phyloP scores from a whole-genome alignment of 1,284 basidiomycete genomes.

The Malassezia pachydermatis region DNA sequence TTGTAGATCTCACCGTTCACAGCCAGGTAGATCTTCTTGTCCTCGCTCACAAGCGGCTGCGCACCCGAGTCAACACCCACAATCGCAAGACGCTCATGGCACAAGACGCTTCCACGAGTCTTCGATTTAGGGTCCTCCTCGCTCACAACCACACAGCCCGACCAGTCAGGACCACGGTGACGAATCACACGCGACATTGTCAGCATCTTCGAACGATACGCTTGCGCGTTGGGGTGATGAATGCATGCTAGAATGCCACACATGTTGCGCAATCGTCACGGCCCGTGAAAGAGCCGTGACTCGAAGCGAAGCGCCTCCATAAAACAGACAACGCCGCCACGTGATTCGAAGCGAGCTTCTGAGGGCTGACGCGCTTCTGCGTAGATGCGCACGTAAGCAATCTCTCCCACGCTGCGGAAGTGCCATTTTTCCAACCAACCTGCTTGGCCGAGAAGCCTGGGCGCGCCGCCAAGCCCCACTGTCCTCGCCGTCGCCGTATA shows the following conservation, averaged over 20 bases:
- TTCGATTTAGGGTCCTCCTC: conserved; percentile 19
- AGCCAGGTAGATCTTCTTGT: conserved; percentile 73
- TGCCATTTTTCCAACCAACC: no score
- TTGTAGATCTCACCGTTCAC: conserved; percentile 99
- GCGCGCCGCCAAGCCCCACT: no score
- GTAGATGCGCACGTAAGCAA: conserved; percentile 10
- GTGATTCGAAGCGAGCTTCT: no score
- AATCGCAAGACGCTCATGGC: conserved; percentile 64
- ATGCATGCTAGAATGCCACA: conserved; percentile 46
- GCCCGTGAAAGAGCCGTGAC: conserved; percentile 2
- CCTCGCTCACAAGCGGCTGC: conserved; percentile 80
- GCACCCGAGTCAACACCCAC: conserved; percentile 97
- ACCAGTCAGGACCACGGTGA: conserved; percentile 48
- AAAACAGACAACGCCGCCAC: no score
- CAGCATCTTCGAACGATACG: conserved; percentile 45
- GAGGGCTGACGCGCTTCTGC: not conserved
- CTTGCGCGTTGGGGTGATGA: conserved; percentile 41
- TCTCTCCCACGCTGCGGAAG: no score
- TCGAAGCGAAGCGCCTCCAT: not conserved
- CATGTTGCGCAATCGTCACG: conserved; percentile 20
- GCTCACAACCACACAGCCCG: conserved; percentile 40
- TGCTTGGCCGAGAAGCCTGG: no score
- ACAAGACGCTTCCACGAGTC: conserved; percentile 45
- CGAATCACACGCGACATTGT: conserved; percentile 45
- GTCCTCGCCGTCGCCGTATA: no score